These are phyloP conservation scores for Rhodotorula sp. DNA, from an alignment of 1,284 basidiomycete genomes.

Conservation along the genomic window DNA sequence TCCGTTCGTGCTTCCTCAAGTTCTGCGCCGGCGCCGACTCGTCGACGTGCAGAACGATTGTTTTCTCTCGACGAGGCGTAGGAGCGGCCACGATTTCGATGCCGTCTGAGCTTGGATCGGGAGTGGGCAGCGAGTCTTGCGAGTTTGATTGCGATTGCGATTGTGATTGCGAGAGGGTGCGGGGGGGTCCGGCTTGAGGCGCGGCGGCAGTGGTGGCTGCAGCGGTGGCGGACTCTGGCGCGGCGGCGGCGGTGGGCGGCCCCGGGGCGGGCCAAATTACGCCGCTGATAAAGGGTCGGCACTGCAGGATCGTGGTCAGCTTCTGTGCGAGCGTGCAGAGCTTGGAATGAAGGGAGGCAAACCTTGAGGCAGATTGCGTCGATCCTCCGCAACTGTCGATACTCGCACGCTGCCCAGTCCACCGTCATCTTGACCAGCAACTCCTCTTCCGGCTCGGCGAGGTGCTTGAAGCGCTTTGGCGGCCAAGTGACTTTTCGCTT, in stretches of 20 bases:
- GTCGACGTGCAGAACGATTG: too few species aligned
- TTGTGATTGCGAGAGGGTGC: not conserved
- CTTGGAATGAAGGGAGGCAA: not conserved
- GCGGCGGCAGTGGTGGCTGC: not conserved
- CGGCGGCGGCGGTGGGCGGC: not conserved
- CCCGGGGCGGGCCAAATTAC: not conserved
- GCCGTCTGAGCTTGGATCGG: constrained; percentile 9
- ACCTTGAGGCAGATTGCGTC: constrained; percentile 1
- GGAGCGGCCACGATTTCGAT: too few species aligned
- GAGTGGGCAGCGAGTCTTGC: constrained; percentile 24
- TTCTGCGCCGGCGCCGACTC: not conserved
- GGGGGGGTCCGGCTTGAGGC: not conserved
- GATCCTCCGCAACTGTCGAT: not conserved
- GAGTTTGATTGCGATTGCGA: not conserved
- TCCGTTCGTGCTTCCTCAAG: not conserved
- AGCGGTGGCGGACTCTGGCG: too few species aligned
- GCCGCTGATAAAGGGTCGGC: not conserved
- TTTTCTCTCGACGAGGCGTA: too few species aligned
- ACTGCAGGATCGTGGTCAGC: not conserved
- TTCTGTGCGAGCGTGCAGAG: not conserved
- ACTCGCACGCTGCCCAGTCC: not conserved
- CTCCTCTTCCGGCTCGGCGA: not conserved
- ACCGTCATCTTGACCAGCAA: not conserved
- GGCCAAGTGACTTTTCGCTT: not conserved
- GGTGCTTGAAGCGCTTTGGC: not conserved